Evolutionary conservation across 345 rosid genomes (phyloP), one percentile per base, ranked within the genome.

Genomic region (Dovyalis caffra): DNA sequence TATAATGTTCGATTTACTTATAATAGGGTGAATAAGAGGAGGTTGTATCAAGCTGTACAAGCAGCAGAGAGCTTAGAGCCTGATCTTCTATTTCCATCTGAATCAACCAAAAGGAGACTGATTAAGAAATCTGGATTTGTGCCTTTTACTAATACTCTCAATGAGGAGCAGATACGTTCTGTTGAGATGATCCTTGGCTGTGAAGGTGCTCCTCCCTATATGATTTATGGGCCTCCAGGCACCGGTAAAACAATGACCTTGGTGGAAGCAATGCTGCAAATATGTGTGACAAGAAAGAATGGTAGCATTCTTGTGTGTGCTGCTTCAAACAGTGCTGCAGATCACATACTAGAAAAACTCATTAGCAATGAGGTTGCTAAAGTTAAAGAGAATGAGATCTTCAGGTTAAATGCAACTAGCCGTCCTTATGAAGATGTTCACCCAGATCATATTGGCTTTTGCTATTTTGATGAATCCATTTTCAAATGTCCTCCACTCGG

Each of bases 151-250:
- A 70, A 78, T 38, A 73, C 68, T 65, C 91, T 93, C 68, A 91
- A 93, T 20, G 88, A 89, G 69, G 98, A 93, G 88, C 98, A 93
- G 77, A 85, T 75, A 72, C 80, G 71, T 75, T 83, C 95, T 28
- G 78, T 91, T 61, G 86, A 90, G 78, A 90, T 86, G 95, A 84
- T 93, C 77, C 85, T 90, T 64, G 86, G 91, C 57, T 89, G 93
- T 81, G 83, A 79, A 83, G 97, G 97, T 77, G 92, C 88, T 73
- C 93, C 97, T 14, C 97, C 98, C 14, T 93, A 86, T 80, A 79
- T 91, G 72, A 90, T 93, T 74, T 86, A 89, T 70, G 98, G 98
- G 62, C 98, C 98, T n/a, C 98, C 98, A 15, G 98, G 98, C 67
- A 93, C 98, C 4, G 98, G 98, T 38, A 93, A 93, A 84, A 93